A percentile compares a stretch with the other conserved stretches of the same genome.
These are phyloP conservation scores for Jatropha podagrica DNA, from an alignment of 441 rosid genomes.

Conservation along the genomic window DNA sequence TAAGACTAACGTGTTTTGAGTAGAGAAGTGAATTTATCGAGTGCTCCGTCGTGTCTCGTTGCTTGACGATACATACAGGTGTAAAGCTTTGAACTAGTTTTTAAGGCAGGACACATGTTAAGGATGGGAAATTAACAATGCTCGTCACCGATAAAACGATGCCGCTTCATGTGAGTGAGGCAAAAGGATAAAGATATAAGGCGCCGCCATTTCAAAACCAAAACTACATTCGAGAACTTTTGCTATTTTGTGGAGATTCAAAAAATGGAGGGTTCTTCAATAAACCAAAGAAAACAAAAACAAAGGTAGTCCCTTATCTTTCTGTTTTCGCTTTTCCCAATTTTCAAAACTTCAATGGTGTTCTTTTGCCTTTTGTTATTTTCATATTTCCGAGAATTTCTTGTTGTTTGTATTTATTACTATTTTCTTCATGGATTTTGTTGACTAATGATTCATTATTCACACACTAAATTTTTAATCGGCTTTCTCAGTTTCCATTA, in stretches of 20 bases:
- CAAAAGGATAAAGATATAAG: not conserved
- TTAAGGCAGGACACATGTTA: not conserved
- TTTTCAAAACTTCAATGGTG: not conserved
- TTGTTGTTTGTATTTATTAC: not conserved
- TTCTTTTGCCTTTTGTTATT: not conserved
- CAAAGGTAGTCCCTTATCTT: not conserved
- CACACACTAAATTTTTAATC: not conserved
- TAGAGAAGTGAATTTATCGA: no score
- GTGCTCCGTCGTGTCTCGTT: not conserved
- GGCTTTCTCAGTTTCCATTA: not conserved
- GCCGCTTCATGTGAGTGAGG: not conserved
- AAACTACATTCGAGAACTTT: not conserved
- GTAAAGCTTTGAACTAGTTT: constrained; percentile 1
- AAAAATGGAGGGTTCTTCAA: constrained; percentile 4
- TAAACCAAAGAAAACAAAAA: not conserved
- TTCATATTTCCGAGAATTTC: no score
- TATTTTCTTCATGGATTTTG: not conserved
- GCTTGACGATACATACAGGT: not conserved
- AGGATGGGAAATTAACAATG: no score
- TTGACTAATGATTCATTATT: not conserved
- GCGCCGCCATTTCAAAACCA: not conserved
- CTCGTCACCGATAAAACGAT: not conserved
- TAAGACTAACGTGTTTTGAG: not conserved
- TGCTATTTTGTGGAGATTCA: not conserved
- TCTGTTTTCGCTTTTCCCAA: not conserved